These are phyloP conservation scores for Tuber microsphaerosporum DNA, from an alignment of 495 filamentous ascomycete species.

Conservation along the genomic window DNA sequence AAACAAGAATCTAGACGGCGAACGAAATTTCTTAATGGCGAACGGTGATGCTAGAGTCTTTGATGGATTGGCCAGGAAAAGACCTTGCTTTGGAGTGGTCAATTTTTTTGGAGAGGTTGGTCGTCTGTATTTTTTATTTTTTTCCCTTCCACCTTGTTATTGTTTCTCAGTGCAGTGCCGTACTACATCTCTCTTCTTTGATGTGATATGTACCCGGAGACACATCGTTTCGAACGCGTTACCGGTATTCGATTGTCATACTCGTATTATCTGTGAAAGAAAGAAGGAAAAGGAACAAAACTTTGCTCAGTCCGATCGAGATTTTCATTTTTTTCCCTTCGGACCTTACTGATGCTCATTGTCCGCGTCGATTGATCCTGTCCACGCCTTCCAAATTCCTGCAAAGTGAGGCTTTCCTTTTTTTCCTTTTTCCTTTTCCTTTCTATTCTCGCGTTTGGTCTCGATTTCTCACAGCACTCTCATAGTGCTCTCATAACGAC, in stretches of 20 bases:
- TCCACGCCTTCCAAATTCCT: not conserved
- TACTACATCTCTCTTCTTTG: not conserved
- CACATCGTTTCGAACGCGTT: conserved; percentile 1
- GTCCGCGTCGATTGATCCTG: not conserved
- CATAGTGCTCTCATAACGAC: conserved; percentile 19
- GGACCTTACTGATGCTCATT: not conserved
- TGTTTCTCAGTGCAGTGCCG: not conserved
- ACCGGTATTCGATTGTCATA: not conserved
- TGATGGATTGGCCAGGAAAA: not conserved
- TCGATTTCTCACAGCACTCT: conserved; percentile 10
- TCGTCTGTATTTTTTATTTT: conserved; percentile 16
- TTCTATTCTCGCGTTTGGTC: conserved; percentile 12
- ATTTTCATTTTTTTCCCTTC: not conserved
- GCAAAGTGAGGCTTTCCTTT: not conserved
- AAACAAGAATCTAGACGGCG: not conserved
- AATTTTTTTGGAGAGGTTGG: not conserved
- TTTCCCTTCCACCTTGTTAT: conserved; percentile 16
- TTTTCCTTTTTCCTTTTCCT: conserved; percentile 19
- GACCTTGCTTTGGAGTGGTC: not conserved
- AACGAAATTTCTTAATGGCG: not conserved
- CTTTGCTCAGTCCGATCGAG: not conserved
- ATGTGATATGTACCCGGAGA: not conserved
- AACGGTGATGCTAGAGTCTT: not conserved
- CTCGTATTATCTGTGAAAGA: not conserved
- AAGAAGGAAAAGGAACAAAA: not conserved